A percentile compares a stretch with the other conserved stretches of the same genome.
Conservation (phyloP, 2,329 filamentous ascomycete genomes). For the Pseudocercospora pini-densiflorae region DNA sequence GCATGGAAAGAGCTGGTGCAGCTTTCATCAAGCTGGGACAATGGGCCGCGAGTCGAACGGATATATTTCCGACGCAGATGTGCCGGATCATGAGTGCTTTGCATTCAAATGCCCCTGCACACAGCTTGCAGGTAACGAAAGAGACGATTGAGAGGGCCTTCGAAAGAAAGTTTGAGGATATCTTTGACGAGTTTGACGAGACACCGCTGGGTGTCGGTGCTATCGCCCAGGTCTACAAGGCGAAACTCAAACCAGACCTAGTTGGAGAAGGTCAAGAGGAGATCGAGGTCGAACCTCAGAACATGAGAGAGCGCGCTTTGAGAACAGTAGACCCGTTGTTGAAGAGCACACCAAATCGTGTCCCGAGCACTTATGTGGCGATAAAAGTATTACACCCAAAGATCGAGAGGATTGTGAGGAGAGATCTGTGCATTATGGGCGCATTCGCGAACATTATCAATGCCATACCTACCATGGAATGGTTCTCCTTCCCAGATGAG, state of each 20-base stretch:
- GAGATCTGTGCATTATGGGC: slow-evolving; percentile 90
- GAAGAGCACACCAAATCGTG: slow-evolving; percentile 81
- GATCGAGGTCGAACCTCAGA: slow-evolving; percentile 46
- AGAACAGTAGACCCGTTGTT: slow-evolving; percentile 84
- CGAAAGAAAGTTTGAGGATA: slow-evolving; percentile 79
- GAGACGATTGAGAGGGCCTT: slow-evolving; percentile 82
- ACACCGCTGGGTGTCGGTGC: slow-evolving; percentile 89
- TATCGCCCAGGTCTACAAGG: slow-evolving; percentile 97
- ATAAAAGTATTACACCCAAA: slow-evolving; percentile 94
- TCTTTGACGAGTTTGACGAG: slow-evolving; percentile 95
- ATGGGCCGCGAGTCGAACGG: slow-evolving; percentile 95
- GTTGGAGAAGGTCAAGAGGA: slow-evolving; percentile 53
- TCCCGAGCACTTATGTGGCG: slow-evolving; percentile 90
- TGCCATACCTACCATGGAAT: slow-evolving; percentile 89
- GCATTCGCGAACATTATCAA: slow-evolving; percentile 89
- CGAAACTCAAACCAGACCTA: slow-evolving; percentile 82
- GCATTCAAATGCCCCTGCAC: slow-evolving; percentile 92
- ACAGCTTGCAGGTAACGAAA: slow-evolving; percentile 80
- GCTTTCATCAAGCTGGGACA: slow-evolving; percentile 99
- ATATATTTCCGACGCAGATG: slow-evolving; percentile 94
- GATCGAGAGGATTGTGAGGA: slow-evolving; percentile 86
- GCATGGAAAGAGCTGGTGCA: slow-evolving; percentile 92
- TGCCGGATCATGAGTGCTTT: slow-evolving; percentile 92
- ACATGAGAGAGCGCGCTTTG: slow-evolving; percentile 70
- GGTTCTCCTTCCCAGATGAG: slow-evolving; percentile 94